Evolutionary conservation across 192 early-diverging fungal species (phyloP).

Genomic region (Gryganskiella cystojenkinii): DNA sequence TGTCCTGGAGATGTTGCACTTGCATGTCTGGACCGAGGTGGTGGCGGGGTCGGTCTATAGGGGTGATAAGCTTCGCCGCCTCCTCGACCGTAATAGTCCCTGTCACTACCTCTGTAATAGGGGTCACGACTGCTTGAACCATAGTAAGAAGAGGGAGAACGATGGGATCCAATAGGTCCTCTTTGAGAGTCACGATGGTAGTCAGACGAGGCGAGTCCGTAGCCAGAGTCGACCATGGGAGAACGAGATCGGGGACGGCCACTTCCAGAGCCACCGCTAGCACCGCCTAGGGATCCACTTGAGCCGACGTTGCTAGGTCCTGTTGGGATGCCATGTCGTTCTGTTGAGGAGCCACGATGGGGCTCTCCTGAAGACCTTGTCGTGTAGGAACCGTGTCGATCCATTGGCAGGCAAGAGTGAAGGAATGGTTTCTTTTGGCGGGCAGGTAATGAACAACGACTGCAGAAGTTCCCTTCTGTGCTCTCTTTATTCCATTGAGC

Average conservation of each 20-base stretch:
- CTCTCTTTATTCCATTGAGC: too few species aligned
- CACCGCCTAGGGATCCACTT: neutral
- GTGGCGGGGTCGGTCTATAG: conserved; percentile 46
- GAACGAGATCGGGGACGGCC: conserved; percentile 32
- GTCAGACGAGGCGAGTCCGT: conserved; percentile 12
- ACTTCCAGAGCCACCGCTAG: neutral
- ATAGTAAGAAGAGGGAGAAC: conserved; percentile 43
- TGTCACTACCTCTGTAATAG: conserved; percentile 31
- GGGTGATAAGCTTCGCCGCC: conserved; percentile 36
- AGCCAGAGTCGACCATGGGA: conserved; percentile 28
- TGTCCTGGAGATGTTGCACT: conserved; percentile 40
- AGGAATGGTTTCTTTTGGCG: neutral
- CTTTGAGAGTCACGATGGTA: conserved; percentile 45
- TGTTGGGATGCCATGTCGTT: conserved; percentile 19
- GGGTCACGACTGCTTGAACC: conserved; percentile 29
- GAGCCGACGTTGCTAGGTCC: neutral
- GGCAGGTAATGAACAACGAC: neutral
- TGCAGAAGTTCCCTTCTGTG: neutral
- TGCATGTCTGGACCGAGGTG: conserved; percentile 45
- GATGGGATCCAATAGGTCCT: conserved; percentile 31
- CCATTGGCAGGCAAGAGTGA: conserved; percentile 18
- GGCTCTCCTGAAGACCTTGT: conserved; percentile 37
- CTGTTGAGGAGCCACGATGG: conserved; percentile 40
- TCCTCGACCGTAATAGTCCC: conserved; percentile 46
- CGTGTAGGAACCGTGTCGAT: conserved; percentile 47